These are phyloP conservation scores for Plasmopara muralis DNA, from an alignment of 352 stramenopile species.

Conservation along the genomic window DNA sequence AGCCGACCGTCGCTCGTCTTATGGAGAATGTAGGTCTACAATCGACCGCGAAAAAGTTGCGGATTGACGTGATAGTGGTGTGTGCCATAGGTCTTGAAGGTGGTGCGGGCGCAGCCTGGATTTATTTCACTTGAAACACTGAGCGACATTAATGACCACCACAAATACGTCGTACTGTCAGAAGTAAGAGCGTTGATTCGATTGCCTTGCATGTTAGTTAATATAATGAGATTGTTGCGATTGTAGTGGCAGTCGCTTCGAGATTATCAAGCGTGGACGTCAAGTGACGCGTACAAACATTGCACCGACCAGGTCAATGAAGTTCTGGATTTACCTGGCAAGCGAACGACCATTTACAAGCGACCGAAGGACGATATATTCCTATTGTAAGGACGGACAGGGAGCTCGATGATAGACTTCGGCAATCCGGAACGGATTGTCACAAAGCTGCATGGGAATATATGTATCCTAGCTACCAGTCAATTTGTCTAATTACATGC, in stretches of 20 bases:
- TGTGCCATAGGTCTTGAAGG: conserved; percentile 51
- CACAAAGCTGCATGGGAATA: too few relatives aligned
- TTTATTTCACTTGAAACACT: conserved; percentile 77
- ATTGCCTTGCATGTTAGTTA: neutral
- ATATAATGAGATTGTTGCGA: conserved; percentile 1
- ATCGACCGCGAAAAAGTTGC: neutral
- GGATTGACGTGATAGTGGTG: neutral
- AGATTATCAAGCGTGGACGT: conserved; percentile 73
- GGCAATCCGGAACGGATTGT: too few relatives aligned
- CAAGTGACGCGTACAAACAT: conserved; percentile 70
- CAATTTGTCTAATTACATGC: too few relatives aligned
- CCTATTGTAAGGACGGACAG: conserved; percentile 38
- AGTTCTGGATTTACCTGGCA: conserved; percentile 77
- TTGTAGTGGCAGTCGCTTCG: conserved; percentile 70
- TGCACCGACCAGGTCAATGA: conserved; percentile 84
- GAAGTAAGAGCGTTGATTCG: conserved; percentile 35
- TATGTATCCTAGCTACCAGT: too few relatives aligned
- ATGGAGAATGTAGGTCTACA: conserved; percentile 61
- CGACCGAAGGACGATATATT: conserved; percentile 79
- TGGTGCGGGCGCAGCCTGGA: conserved; percentile 66
- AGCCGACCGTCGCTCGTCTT: conserved; percentile 67
- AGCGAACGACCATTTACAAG: conserved; percentile 83
- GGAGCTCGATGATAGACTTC: too few relatives aligned
- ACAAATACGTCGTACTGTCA: conserved; percentile 84
- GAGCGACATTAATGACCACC: conserved; percentile 75